Evolutionary conservation across 495 filamentous ascomycete species (phyloP).

Genomic region (Ascobolus immersus): DNA sequence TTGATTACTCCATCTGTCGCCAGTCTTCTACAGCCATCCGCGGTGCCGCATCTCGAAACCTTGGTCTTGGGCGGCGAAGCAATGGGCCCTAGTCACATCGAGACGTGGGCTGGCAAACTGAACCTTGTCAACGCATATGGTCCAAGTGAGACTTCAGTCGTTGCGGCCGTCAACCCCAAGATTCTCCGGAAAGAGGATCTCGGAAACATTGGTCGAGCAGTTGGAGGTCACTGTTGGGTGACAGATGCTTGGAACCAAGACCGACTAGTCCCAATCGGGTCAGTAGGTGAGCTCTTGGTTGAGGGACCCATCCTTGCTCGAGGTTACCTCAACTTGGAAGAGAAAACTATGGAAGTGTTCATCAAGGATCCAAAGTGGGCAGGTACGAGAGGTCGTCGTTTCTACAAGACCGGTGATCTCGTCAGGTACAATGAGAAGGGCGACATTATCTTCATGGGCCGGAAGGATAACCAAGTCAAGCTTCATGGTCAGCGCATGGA

Average conservation of each 20-base stretch:
- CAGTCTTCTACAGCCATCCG: conserved; percentile 23
- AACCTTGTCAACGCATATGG: conserved; percentile 20
- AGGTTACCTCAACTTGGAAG: conserved; percentile 21
- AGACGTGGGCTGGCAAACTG: conserved; percentile 8
- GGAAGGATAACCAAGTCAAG: conserved; percentile 23
- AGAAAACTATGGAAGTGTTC: conserved; percentile 18
- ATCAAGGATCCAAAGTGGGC: conserved; percentile 28
- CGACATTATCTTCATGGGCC: conserved; percentile 18
- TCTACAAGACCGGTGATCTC: conserved; percentile 29
- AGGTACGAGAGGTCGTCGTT: conserved; percentile 7
- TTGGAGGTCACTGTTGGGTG: no score
- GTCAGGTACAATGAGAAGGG: conserved; percentile 26
- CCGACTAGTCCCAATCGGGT: conserved; percentile 25
- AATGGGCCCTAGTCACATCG: conserved; percentile 10
- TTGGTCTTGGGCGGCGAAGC: conserved; percentile 25
- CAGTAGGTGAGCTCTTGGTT: conserved; percentile 25
- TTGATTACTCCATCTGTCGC: conserved; percentile 19
- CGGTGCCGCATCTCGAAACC: conserved; percentile 21
- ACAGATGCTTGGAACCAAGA: conserved; percentile 22
- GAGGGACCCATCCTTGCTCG: conserved; percentile 29
- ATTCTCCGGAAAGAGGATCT: conserved; percentile 7
- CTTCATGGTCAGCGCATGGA: conserved; percentile 22
- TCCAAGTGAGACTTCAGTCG: conserved; percentile 22
- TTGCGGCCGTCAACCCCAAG: conserved; percentile 19
- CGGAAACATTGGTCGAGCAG: conserved; percentile 19